Evolutionary conservation across 768 basidiomycete species (phyloP).

Genomic region (Leccinum sublutescens): DNA sequence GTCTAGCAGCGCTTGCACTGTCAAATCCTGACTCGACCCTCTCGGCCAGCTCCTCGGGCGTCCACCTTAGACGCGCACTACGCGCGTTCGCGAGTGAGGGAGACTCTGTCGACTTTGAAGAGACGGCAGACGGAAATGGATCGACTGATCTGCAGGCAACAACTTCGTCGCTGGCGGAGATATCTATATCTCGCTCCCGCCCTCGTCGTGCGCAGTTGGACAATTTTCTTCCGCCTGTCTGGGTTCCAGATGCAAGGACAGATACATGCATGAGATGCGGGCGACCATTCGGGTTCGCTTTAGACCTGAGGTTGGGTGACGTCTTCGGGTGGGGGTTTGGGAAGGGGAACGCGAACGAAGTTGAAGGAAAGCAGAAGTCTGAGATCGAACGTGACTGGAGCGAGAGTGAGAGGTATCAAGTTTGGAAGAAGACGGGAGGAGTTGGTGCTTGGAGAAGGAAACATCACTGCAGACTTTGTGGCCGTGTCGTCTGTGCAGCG

Average conservation of each 20-base stretch:
- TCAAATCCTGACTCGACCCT: conserved; percentile 80
- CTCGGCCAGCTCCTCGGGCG: conserved; percentile 72
- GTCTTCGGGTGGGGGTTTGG: conserved; percentile 29
- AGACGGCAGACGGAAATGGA: conserved; percentile 36
- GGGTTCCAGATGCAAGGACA: conserved; percentile 89
- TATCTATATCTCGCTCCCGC: conserved; percentile 1
- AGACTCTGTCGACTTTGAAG: conserved; percentile 40
- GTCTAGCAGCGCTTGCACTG: conserved; percentile 67
- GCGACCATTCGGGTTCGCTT: conserved; percentile 58
- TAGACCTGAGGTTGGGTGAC: conserved; percentile 26
- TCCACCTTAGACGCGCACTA: conserved; percentile 69
- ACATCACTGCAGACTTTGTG: conserved; percentile 87
- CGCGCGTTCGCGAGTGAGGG: conserved; percentile 64
- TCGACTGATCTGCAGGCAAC: neutral
- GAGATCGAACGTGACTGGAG: conserved; percentile 7
- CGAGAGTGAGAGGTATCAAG: conserved; percentile 7
- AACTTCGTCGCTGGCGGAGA: neutral
- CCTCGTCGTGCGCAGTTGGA: conserved; percentile 29
- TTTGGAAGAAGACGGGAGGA: conserved; percentile 10
- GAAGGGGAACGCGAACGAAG: conserved; percentile 39
- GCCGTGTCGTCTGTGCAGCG: conserved; percentile 77
- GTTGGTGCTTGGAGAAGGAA: conserved; percentile 50
- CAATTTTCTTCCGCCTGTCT: conserved; percentile 85
- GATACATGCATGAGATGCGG: conserved; percentile 84
- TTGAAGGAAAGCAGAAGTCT: conserved; percentile 15